A percentile compares a stretch with the other conserved stretches of the same genome.
Evolutionary conservation across 352 stramenopile genomes (phyloP).

Genomic region (Saprolegnia diclina): DNA sequence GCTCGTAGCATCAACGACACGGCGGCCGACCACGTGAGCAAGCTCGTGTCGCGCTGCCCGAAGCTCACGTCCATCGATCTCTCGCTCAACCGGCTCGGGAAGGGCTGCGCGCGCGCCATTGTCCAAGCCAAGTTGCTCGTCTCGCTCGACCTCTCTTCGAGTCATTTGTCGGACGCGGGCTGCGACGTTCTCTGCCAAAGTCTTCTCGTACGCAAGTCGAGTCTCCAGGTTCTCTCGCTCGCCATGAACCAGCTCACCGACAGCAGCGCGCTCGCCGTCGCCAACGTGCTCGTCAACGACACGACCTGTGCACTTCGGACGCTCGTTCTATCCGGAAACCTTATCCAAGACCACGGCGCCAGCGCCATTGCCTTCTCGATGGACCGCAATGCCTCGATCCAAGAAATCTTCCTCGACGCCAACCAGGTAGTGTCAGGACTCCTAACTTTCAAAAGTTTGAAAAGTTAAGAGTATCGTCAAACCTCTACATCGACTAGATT

Average conservation of each 20-base stretch:
- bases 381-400: conserved; percentile 33
- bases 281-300: conserved; percentile 24
- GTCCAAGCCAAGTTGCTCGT: conserved; percentile 22
- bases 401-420: conserved; percentile 44
- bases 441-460: background rate
- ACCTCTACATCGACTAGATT: conserved; percentile 46
- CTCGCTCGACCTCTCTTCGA: conserved; percentile 46
- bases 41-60: conserved; percentile 34
- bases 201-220: conserved; percentile 14
- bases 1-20: conserved; percentile 34
- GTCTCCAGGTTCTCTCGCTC: conserved; percentile 39
- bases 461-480: too few species aligned
- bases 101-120: conserved; percentile 2
- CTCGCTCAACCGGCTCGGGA: conserved; percentile 38
- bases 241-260: conserved; percentile 44
- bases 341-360: conserved; percentile 36
- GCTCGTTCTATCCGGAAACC: conserved; percentile 44
- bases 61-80: conserved; percentile 40
- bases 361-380: conserved; percentile 44
- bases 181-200: conserved; percentile 28
- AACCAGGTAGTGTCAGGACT: conserved; percentile 44
- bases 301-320: conserved; percentile 29
- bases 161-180: conserved; percentile 32
- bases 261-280: conserved; percentile 28
- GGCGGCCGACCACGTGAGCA: conserved; percentile 28